Evolutionary conservation across 768 basidiomycete species (phyloP).

Genomic region (Albatrellus ellisii): DNA sequence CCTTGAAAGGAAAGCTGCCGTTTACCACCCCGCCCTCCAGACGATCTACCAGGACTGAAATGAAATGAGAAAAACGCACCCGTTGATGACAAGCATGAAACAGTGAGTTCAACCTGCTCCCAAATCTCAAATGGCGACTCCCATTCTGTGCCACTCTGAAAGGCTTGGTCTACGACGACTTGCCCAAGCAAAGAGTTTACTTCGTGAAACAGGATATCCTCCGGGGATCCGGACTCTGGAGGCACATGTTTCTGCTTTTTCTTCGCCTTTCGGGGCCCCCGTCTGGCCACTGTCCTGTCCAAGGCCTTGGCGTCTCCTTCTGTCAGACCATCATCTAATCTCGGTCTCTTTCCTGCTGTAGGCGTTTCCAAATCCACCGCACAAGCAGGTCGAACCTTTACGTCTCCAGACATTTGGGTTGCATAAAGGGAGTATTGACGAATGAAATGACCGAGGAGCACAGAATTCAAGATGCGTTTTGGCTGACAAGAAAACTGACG

Average conservation of each 20-base stretch:
- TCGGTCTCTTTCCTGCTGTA: slow-evolving; percentile 22
- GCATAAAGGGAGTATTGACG: too few relatives aligned
- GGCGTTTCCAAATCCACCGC: background rate
- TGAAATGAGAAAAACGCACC: slow-evolving; percentile 40
- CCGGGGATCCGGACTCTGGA: slow-evolving; percentile 54
- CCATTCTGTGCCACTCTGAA: slow-evolving; percentile 36
- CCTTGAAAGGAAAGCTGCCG: background rate
- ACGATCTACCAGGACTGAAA: too few relatives aligned
- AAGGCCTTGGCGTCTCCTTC: background rate
- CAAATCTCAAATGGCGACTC: slow-evolving; percentile 45
- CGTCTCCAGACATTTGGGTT: background rate
- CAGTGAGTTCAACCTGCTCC: slow-evolving; percentile 50
- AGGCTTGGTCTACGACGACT: slow-evolving; percentile 36
- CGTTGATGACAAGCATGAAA: slow-evolving; percentile 48
- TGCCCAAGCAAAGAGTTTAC: slow-evolving; percentile 52
- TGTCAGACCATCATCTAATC: too few relatives aligned
- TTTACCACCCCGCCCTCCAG: background rate
- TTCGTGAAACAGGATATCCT: slow-evolving; percentile 68
- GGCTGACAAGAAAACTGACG: too few relatives aligned
- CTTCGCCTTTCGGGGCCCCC: slow-evolving; percentile 25
- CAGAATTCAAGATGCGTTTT: too few relatives aligned
- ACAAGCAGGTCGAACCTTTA: background rate
- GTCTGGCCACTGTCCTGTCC: slow-evolving; percentile 5
- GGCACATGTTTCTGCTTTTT: slow-evolving; percentile 22
- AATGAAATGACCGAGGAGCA: too few relatives aligned